These are phyloP conservation scores for Pichia sp. DNA, from an alignment of 1,139 yeast genomes.

Conservation along the genomic window DNA sequence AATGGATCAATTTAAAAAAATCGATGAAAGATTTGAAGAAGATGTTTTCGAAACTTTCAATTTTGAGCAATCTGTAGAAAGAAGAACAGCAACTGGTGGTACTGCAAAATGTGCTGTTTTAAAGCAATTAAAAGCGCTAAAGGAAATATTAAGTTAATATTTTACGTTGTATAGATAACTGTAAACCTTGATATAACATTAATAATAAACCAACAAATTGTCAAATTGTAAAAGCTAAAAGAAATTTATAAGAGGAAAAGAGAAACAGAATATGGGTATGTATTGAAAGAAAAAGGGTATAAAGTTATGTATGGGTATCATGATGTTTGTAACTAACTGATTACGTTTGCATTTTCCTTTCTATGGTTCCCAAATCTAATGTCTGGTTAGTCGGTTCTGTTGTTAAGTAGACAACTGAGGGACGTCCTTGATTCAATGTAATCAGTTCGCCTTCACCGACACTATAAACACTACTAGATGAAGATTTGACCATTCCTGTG, in stretches of 20 bases:
- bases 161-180: too few relatives aligned
- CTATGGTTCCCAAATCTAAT: conserved; percentile 7
- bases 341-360: background rate
- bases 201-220: too few relatives aligned
- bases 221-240: too few relatives aligned
- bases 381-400: background rate
- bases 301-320: background rate
- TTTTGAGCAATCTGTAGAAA: conserved; percentile 91
- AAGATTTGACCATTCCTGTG: conserved; percentile 2
- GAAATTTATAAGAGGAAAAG: too few relatives aligned
- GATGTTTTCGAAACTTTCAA: conserved; percentile 82
- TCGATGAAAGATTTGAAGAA: conserved; percentile 69
- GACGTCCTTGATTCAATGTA: background rate
- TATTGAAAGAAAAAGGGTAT: background rate
- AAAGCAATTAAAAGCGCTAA: conserved; percentile 52
- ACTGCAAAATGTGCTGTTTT: conserved; percentile 88
- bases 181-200: too few relatives aligned
- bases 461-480: conserved; percentile 1
- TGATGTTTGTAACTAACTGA: background rate
- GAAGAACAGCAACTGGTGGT: conserved; percentile 95
- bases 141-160: conserved; percentile 4
- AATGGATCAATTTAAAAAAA: conserved; percentile 66
- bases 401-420: conserved; percentile 6
- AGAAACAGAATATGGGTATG: background rate
- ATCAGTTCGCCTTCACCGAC: background rate